Conservation (phyloP, 495 filamentous ascomycete genomes). For the Aspergillus coremiiformis region DNA sequence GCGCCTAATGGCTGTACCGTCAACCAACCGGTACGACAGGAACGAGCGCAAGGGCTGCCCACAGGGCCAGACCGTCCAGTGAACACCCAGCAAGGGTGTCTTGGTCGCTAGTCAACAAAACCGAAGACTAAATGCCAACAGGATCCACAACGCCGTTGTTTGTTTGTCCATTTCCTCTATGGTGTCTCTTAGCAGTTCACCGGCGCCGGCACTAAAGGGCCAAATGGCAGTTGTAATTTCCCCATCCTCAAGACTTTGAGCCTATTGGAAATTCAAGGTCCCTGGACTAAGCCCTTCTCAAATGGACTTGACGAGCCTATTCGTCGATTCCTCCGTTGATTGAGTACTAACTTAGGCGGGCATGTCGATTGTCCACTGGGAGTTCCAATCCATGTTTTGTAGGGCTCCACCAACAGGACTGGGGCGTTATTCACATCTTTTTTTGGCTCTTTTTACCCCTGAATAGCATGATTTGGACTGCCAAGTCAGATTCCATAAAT, state of each 20-base stretch:
- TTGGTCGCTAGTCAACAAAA: slow-evolving; percentile 7
- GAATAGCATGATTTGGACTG: not conserved
- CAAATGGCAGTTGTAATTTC: slow-evolving; percentile 13
- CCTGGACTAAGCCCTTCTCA: slow-evolving; percentile 5
- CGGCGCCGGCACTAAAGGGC: slow-evolving; percentile 11
- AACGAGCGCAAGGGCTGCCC: slow-evolving; percentile 20
- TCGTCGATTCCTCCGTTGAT: slow-evolving; percentile 7
- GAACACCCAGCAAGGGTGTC: slow-evolving; percentile 3
- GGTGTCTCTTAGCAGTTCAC: slow-evolving; percentile 1
- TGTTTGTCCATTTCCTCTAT: slow-evolving; percentile 9
- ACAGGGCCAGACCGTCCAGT: slow-evolving; percentile 15
- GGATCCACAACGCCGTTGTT: slow-evolving; percentile 8
- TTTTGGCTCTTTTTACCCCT: not conserved
- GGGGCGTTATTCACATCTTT: not conserved
- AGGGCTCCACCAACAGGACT: not conserved
- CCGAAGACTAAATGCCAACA: not conserved
- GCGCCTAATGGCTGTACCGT: not conserved
- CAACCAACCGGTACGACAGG: slow-evolving; percentile 7
- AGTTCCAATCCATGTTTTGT: not conserved
- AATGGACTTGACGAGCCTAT: slow-evolving; percentile 1
- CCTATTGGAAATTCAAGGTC: slow-evolving; percentile 6
- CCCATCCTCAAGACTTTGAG: not conserved
- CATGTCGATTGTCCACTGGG: not conserved
- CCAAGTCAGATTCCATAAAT: not conserved
- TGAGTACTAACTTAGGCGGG: not conserved